Percentiles rank a stretch among this genome's conserved stretches.
Conservation (phyloP, 73 alveolate genomes). For the Paramecium octaurelia region DNA sequence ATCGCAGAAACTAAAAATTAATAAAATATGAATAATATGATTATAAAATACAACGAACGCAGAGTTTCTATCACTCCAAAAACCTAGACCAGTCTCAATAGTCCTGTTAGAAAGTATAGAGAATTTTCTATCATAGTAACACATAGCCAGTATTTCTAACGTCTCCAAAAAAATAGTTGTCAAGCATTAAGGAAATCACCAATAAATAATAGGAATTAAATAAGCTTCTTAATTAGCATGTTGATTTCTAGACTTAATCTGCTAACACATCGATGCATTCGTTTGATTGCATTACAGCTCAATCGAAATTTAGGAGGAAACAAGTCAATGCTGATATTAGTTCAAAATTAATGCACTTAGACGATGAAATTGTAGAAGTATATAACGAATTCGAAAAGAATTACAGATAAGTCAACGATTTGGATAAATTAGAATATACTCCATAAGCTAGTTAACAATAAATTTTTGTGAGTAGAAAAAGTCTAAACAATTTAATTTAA, state of each 20-base stretch:
- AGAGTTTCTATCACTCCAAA: not conserved
- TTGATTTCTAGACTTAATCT: not conserved
- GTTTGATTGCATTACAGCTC: not conserved
- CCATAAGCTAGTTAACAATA: not conserved
- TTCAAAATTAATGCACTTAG: not conserved
- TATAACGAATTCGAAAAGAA: conserved; percentile 35
- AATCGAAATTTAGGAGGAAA: not conserved
- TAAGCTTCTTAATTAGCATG: not conserved
- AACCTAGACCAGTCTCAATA: not conserved
- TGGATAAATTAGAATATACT: not conserved
- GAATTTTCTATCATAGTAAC: not conserved
- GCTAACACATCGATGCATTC: not conserved
- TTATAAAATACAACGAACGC: conserved; percentile 11
- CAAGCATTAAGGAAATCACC: not conserved
- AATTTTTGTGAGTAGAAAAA: not conserved
- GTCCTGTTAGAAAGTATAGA: not conserved
- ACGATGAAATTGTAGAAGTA: conserved; percentile 3
- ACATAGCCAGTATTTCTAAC: not conserved
- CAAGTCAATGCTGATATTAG: not conserved
- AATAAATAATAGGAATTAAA: not conserved
- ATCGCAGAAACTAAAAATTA: not conserved
- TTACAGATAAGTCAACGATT: not conserved
- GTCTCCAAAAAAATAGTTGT: not conserved
- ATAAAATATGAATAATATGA: conserved; percentile 29
- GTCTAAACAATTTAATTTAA: not conserved